Evolutionary conservation across 2,329 filamentous ascomycete genomes (phyloP), one percentile per base, ranked within the genome.

Genomic region (Scedosporium apiospermum): DNA sequence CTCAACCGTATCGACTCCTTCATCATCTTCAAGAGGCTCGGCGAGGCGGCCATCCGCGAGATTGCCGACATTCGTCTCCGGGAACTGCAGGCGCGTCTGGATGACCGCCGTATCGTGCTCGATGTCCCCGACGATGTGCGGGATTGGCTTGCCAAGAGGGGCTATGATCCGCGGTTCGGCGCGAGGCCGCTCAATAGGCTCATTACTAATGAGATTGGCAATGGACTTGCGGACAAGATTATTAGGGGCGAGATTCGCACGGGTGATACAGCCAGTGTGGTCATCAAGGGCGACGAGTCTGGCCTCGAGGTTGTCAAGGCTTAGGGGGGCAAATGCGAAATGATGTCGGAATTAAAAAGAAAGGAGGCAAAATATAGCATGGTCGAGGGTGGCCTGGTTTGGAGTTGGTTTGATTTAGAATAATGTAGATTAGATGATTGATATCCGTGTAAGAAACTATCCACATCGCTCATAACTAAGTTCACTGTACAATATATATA

Each of bases 1-100:
- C 83, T 98, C 66, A 98, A 99, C 77, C 86, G 95, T 21, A 91
- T 98, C 65, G 93, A 98, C 74, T 93, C 96, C 65, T 97, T 98
- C 77, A 97, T 98, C 73, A 79, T 98, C 71, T 98, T 98, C 81
- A 93, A 93, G 76, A 85, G 93, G 7, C 83, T 98, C 2, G 90
- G 91, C 0, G 82, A 82, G 34, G 79, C 82, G 18, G 93, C 93
- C 16, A 82, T 98, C 63, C 83, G 91, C 34, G 93, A 96, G 70
- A 98, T 98, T 66, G 92, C 97, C 58, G 91, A 98, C 70, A 97
- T 98, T 66, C 86, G 95, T 38, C 80, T 98, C 58, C 84, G 82
- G 65, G 95, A 98, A 76, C 80, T 98, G 6, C 93, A 97, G 74
- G 77, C 78, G 61, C 86, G 92, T 49, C 84, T 98, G 1, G 88